Evolutionary conservation across 768 basidiomycete genomes (phyloP), one percentile per base, ranked within the genome.

Genomic region (Lanmaoa pseudosensibilis): DNA sequence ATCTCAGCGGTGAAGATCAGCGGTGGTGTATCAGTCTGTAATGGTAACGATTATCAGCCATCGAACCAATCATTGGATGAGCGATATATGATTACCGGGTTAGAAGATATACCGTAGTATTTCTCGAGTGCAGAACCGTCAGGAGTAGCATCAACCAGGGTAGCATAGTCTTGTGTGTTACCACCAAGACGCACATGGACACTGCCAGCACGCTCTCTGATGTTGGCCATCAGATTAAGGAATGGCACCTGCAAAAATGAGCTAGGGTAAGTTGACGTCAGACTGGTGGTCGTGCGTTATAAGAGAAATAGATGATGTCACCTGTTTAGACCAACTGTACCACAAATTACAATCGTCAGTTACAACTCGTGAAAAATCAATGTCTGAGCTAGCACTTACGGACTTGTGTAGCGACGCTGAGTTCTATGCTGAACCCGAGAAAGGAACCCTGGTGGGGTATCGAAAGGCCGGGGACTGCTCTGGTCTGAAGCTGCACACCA

Each of bases 211-310:
- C 91, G 79, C 61, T 82, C 76, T 46, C 76, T 77, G n/a, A 94
- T 74, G 59, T 88, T 87, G 5, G 83, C 77, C 78, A 94, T 83
- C 32, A 92, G 76, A 66, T 93, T 92, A n/a, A 92, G 79, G 73
- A 92, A 90, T 0, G 85, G 79, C 38, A 86, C 79, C 45, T 81
- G 77, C 15, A 85, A 63, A 23, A 77, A 71, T 7, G 83, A 74
- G 39, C 84, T 85, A 52, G 4, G 41, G 15, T 23, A 18, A 6
- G 18, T 39, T 19, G 25, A 21, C 3, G 37, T 50, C 37, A 43
- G 27, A 41, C 9, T 9, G 10, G 37, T 13, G 6, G 36, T 19
- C 9, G 11, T 12, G 25, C 23, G 6, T 27, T 39, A n/a, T 25
- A 30, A 30, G 13, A 38, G 19, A 4, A 16, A 27, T 15, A 25